Percentiles rank a stretch among this genome's conserved stretches.
These are phyloP conservation scores for Erythrobasidium hasegawianum DNA, from an alignment of 1,284 basidiomycete genomes.

Conservation along the genomic window DNA sequence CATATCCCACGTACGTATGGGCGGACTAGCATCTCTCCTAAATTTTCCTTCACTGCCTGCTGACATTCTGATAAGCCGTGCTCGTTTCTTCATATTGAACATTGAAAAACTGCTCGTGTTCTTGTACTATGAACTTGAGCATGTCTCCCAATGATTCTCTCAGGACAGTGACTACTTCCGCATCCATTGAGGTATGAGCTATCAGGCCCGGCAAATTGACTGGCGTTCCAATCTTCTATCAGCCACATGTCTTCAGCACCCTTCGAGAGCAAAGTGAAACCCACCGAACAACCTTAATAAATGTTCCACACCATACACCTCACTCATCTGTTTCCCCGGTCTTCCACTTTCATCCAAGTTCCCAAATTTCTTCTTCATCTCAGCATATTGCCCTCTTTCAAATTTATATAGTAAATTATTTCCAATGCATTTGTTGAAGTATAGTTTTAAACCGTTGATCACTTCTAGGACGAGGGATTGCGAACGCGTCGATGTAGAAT, in stretches of 20 bases:
- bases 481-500: slow-evolving; percentile 49
- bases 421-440: slow-evolving; percentile 88
- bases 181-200: slow-evolving; percentile 83
- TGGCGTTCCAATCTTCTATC: slow-evolving; percentile 39
- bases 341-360: slow-evolving; percentile 57
- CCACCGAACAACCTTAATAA: slow-evolving; percentile 83
- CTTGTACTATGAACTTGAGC: slow-evolving; percentile 57
- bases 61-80: slow-evolving; percentile 50
- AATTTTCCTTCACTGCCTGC: slow-evolving; percentile 5
- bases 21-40: too few relatives aligned
- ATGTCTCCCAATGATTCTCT: slow-evolving; percentile 87
- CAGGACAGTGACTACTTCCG: slow-evolving; percentile 75
- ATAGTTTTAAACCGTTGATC: slow-evolving; percentile 80
- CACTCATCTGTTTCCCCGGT: slow-evolving; percentile 78
- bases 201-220: slow-evolving; percentile 69
- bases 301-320: slow-evolving; percentile 92
- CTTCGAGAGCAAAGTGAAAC: too few relatives aligned
- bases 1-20: too few relatives aligned
- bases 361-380: slow-evolving; percentile 68
- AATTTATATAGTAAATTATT: slow-evolving; percentile 90
- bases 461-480: slow-evolving; percentile 67
- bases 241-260: too few relatives aligned
- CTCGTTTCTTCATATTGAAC: slow-evolving; percentile 52
- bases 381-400: slow-evolving; percentile 86
- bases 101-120: slow-evolving; percentile 51